These are phyloP conservation scores for Rhodomyrtus psidioides DNA, from an alignment of 441 rosid species.

Conservation along the genomic window DNA sequence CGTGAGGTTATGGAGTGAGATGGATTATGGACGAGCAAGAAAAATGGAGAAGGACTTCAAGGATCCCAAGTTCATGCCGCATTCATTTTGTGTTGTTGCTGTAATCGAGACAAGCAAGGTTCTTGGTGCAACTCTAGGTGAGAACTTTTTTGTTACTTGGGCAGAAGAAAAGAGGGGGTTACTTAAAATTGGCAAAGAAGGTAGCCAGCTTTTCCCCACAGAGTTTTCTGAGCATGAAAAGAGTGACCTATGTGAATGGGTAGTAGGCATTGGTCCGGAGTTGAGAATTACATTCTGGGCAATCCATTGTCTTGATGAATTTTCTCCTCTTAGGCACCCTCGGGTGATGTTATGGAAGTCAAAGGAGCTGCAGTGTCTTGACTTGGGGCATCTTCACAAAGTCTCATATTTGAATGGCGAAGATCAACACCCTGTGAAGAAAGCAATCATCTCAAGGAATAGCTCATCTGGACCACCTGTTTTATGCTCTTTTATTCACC, in stretches of 20 bases:
- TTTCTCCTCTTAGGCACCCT: constrained; percentile 75
- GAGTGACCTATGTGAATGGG: constrained; percentile 77
- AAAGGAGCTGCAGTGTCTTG: constrained; percentile 39
- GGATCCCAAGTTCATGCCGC: constrained; percentile 28
- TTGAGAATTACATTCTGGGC: constrained; percentile 68
- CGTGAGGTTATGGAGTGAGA: constrained; percentile 83
- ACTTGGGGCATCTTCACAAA: constrained; percentile 20
- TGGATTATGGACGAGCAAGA: constrained; percentile 54
- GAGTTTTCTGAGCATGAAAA: constrained; percentile 30
- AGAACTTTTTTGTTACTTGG: constrained; percentile 59
- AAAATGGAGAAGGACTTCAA: constrained; percentile 40
- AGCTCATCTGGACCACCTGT: constrained; percentile 50
- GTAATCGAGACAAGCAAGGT: constrained; percentile 70
- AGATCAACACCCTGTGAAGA: constrained; percentile 35
- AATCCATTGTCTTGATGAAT: constrained; percentile 85
- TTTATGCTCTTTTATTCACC: constrained; percentile 54
- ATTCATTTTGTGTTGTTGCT: constrained; percentile 60
- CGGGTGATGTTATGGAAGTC: constrained; percentile 69
- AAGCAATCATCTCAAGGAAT: constrained; percentile 51
- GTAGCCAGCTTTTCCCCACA: constrained; percentile 23
- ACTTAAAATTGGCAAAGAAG: constrained; percentile 35
- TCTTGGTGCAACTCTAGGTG: constrained; percentile 51
- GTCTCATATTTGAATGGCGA: constrained; percentile 23
- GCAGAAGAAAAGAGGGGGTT: constrained; percentile 50
- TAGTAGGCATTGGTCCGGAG: constrained; percentile 87